These are phyloP conservation scores for Actinomucor elegans DNA, from an alignment of 371 early-diverging fungal species.

Conservation along the genomic window DNA sequence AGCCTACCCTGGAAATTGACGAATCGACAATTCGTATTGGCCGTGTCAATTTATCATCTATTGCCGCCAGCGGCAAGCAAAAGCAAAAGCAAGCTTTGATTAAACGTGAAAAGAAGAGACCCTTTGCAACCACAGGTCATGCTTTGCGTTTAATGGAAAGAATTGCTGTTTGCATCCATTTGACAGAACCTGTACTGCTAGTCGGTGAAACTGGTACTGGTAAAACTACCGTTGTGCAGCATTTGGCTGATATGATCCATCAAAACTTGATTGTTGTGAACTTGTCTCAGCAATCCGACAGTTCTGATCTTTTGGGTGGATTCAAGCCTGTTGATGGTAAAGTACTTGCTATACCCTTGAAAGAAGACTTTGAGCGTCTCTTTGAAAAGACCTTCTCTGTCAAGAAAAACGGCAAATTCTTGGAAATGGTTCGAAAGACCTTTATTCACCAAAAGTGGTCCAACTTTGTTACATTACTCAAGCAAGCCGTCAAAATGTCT, in stretches of 20 bases:
- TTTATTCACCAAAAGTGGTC: constrained; percentile 78
- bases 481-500: constrained; percentile 77
- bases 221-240: constrained; percentile 98
- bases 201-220: constrained; percentile 99
- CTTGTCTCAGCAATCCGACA: constrained; percentile 97
- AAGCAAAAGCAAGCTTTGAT: constrained; percentile 32
- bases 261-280: constrained; percentile 92
- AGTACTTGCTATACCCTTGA: constrained; percentile 76
- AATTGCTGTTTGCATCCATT: constrained; percentile 78
- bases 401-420: constrained; percentile 82
- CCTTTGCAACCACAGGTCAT: constrained; percentile 83
- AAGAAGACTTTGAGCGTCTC: constrained; percentile 82
- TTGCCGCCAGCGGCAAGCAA: constrained; percentile 32
- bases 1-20: constrained; percentile 58
- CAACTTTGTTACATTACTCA: constrained; percentile 71
- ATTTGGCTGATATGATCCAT: constrained; percentile 81
- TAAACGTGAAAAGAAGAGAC: constrained; percentile 44
- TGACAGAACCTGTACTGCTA: constrained; percentile 89
- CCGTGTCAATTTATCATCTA: constrained; percentile 61
- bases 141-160: constrained; percentile 80
- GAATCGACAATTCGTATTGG: constrained; percentile 62
- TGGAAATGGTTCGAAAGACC: constrained; percentile 76
- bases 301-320: constrained; percentile 97
- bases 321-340: constrained; percentile 95
- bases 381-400: constrained; percentile 89